These are phyloP conservation scores for Symbiodinium pilosum DNA, from an alignment of 73 alveolate genomes.

Conservation along the genomic window DNA sequence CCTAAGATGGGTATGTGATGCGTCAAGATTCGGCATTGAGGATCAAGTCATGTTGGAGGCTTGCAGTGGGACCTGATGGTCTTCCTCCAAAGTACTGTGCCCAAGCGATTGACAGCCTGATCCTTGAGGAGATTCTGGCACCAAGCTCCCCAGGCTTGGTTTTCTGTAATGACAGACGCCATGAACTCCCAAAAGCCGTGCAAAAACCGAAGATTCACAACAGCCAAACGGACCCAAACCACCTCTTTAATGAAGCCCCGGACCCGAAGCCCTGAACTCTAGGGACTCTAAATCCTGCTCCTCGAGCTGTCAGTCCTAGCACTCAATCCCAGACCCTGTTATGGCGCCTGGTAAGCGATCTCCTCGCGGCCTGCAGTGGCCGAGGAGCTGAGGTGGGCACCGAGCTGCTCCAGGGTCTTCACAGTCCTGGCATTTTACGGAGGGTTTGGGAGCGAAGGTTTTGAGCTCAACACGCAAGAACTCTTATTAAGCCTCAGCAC, in stretches of 20 bases:
- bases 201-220: too few species aligned
- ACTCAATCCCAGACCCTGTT: too few species aligned
- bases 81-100: too few species aligned
- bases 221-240: background rate
- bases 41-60: too few species aligned
- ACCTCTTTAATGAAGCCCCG: background rate
- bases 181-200: too few species aligned
- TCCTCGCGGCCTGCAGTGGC: slow-evolving; percentile 85
- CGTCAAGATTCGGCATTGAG: too few species aligned
- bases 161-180: too few species aligned
- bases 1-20: too few species aligned
- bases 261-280: background rate
- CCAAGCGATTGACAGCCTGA: too few species aligned
- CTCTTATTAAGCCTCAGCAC: background rate
- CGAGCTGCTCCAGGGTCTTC: slow-evolving; percentile 91
- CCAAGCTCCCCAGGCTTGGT: too few species aligned
- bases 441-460: background rate
- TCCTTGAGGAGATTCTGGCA: too few species aligned
- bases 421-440: slow-evolving; percentile 53
- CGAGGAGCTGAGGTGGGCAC: slow-evolving; percentile 45
- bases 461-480: background rate
- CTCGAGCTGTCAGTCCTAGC: background rate
- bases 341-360: slow-evolving; percentile 78
- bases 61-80: too few species aligned
- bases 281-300: background rate